Conservation (phyloP, 441 rosid species). For the Geranium incanum region DNA sequence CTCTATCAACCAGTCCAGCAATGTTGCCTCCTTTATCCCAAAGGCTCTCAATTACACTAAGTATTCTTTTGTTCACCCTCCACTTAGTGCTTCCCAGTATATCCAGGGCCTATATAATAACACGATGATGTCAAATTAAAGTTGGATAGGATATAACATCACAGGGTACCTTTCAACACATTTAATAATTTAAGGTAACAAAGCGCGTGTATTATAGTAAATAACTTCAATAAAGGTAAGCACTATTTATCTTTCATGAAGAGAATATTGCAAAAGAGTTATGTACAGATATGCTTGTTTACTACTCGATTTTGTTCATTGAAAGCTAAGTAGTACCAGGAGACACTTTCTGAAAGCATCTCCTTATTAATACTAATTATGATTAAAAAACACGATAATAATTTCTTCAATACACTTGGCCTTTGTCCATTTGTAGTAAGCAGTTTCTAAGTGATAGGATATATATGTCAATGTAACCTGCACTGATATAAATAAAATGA, state of each 20-base stretch:
- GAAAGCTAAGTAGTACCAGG: not conserved
- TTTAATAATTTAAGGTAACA: not conserved
- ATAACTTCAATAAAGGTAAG: not conserved
- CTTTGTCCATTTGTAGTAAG: not conserved
- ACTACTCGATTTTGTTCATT: not conserved
- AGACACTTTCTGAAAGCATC: not conserved
- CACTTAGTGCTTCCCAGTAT: slow-evolving; percentile 90
- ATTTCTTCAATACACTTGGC: not conserved
- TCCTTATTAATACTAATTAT: not conserved
- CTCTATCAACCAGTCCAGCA: slow-evolving; percentile 79
- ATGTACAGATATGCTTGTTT: not conserved
- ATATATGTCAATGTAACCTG: not conserved
- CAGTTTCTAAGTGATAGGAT: not conserved
- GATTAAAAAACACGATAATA: not conserved
- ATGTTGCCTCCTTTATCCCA: slow-evolving; percentile 86
- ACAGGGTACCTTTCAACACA: slow-evolving; percentile 4
- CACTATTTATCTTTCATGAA: not conserved
- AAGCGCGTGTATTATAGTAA: not conserved
- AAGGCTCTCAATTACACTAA: slow-evolving; percentile 75
- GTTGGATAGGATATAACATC: slow-evolving; percentile 12
- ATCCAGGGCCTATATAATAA: slow-evolving; percentile 59
- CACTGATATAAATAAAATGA: slow-evolving; percentile 3
- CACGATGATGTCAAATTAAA: slow-evolving; percentile 19
- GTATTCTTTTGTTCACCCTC: slow-evolving; percentile 78
- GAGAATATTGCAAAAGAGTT: not conserved